Base-by-base conservation (phyloP, 768 basidiomycete species). In the Suillus americanus region DNA sequence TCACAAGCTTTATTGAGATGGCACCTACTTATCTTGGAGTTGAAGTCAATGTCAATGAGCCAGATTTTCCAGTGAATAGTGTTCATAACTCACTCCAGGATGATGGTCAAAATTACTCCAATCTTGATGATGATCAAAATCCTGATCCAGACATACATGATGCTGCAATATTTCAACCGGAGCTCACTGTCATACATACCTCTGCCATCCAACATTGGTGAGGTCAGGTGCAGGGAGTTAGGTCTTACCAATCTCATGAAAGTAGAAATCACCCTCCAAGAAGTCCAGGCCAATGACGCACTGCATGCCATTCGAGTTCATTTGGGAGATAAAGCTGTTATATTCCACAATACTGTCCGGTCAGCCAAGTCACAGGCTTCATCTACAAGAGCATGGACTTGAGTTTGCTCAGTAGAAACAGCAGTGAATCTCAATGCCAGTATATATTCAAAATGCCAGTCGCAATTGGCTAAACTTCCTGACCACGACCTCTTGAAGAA, bases 201-300 rank as follows among this genome's bases (percentile, higher is more conserved):
- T 1, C 12, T 62, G 38, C 62, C 62, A 13, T 62, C 62, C 13
- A 38, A n/a, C n/a, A 2, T 62, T 25, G 25, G 56, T 45, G 2
- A 10, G 7, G 62, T 23, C 12, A 43, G 13, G 5, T 60, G 50
- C 30, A 28, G 20, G 10, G 40, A 53, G 14, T 18, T n/a, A 5
- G 64, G 50, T 10, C 25, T 65, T 0, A 45, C 12, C 5, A 3
- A 37, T 10, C 33, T 69, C 4, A 59, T 60, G 18, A 20, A 56
- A 12, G 56, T 64, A 51, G 69, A 71, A 41, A 37, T 57, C 18
- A 14, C 60, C n/a, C 63, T 69, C 3, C 0, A 45, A 3, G 40
- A 64, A 50, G 63, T 64, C 4, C 64, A 69, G n/a, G 70, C 68
- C 10, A 71, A 71, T 60, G 68, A 71, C 38, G 53, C 64, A 13